A percentile compares a stretch with the other conserved stretches of the same genome.
phyloP scores from a whole-genome alignment of 768 basidiomycete species.

The Rhodotorula taiwanensis region DNA sequence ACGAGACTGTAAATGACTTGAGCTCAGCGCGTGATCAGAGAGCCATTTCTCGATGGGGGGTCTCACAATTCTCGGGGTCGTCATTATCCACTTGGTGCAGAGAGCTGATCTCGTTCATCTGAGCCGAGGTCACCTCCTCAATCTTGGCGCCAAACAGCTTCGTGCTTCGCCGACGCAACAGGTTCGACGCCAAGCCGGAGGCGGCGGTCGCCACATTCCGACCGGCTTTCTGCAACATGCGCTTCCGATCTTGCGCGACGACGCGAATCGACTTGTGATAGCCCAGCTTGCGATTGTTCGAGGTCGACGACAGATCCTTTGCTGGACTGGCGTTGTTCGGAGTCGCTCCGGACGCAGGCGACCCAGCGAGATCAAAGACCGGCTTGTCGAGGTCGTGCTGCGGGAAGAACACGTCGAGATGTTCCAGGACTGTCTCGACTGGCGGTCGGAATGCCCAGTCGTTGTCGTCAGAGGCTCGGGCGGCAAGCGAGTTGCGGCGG shows the following conservation, averaged over 20 bases:
- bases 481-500: constrained; percentile 28
- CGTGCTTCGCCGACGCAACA: constrained; percentile 74
- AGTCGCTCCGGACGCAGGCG: not conserved
- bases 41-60: not conserved
- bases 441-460: constrained; percentile 40
- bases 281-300: constrained; percentile 38
- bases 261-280: constrained; percentile 87
- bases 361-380: constrained; percentile 69
- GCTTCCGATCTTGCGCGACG: constrained; percentile 82
- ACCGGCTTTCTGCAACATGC: constrained; percentile 60
- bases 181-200: constrained; percentile 30
- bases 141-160: constrained; percentile 91
- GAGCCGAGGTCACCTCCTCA: constrained; percentile 81
- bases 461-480: constrained; percentile 28
- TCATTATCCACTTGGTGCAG: constrained; percentile 29
- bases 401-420: constrained; percentile 90
- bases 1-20: constrained; percentile 58
- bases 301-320: not conserved
- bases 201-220: constrained; percentile 24
- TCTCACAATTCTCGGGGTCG: constrained; percentile 60
- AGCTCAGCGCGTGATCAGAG: not conserved
- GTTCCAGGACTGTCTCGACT: constrained; percentile 79
- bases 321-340: not conserved
- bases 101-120: constrained; percentile 49
- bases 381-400: constrained; percentile 93